Percentiles rank a stretch among this genome's conserved stretches.
Evolutionary conservation across 2,329 filamentous ascomycete genomes (phyloP).

Genomic region (Ophiocordyceps robertsii): DNA sequence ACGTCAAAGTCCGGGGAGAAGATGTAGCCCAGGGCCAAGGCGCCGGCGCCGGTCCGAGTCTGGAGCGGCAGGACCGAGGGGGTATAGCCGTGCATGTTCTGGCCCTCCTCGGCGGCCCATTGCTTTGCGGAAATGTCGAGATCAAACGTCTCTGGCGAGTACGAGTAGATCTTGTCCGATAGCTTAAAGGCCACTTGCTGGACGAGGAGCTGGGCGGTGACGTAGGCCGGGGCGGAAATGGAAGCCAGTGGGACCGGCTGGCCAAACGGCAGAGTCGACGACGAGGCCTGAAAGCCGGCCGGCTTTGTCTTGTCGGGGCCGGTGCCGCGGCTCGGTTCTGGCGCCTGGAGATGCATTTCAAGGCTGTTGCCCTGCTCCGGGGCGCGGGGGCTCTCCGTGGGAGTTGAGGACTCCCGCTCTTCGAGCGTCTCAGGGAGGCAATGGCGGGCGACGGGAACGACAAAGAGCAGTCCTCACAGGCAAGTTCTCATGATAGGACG

Average conservation of each 20-base stretch:
- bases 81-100: conserved; percentile 70
- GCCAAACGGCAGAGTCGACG: conserved; percentile 43
- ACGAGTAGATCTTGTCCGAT: conserved; percentile 95
- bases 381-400: neutral
- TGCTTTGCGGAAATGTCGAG: conserved; percentile 70
- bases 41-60: conserved; percentile 77
- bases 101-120: conserved; percentile 58
- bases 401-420: neutral
- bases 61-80: conserved; percentile 72
- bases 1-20: conserved; percentile 96
- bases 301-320: conserved; percentile 11
- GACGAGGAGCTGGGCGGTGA: conserved; percentile 83
- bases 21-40: conserved; percentile 88
- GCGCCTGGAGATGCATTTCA: conserved; percentile 20
- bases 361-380: neutral
- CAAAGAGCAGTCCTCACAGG: too few relatives aligned
- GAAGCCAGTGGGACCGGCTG: conserved; percentile 38
- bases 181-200: conserved; percentile 93
- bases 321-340: too few relatives aligned
- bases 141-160: conserved; percentile 87
- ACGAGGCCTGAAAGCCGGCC: conserved; percentile 25
- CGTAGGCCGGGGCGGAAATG: conserved; percentile 80
- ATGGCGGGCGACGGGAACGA: too few relatives aligned
- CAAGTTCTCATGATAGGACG: too few relatives aligned
- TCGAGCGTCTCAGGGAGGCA: too few relatives aligned